Evolutionary conservation across 768 basidiomycete species (phyloP).

Genomic region (Pleurotus tuber-regium): DNA sequence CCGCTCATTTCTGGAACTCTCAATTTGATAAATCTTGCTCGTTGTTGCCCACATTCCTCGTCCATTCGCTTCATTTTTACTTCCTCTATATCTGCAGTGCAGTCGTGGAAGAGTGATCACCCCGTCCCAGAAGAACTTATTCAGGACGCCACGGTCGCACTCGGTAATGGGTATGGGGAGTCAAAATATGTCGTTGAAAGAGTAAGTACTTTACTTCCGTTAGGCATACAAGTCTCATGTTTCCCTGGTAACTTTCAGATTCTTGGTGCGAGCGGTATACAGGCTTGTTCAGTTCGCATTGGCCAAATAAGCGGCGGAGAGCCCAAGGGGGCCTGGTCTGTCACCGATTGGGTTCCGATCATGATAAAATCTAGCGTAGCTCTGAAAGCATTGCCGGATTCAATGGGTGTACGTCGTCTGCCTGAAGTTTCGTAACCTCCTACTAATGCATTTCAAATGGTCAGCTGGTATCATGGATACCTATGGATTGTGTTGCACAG

Average conservation of each 20-base stretch:
- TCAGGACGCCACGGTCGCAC: conserved; percentile 21
- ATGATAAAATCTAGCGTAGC: conserved; percentile 29
- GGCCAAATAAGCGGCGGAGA: conserved; percentile 30
- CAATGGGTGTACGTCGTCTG: conserved; percentile 19
- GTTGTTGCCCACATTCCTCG: conserved; percentile 12
- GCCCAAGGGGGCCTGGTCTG: conserved; percentile 31
- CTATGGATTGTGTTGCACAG: conserved; percentile 25
- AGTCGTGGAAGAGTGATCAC: conserved; percentile 23
- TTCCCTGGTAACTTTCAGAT: conserved; percentile 16
- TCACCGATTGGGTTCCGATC: conserved; percentile 31
- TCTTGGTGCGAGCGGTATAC: conserved; percentile 22
- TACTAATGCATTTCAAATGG: neutral
- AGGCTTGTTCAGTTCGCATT: conserved; percentile 24
- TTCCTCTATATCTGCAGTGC: conserved; percentile 26
- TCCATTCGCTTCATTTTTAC: conserved; percentile 32
- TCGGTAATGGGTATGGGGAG: conserved; percentile 34
- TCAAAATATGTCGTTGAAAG: conserved; percentile 37
- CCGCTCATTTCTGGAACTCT: conserved; percentile 38
- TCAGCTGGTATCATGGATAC: conserved; percentile 34
- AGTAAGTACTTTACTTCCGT: conserved; percentile 15
- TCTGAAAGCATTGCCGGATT: conserved; percentile 19
- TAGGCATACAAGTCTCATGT: too few species aligned
- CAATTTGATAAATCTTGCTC: conserved; percentile 38
- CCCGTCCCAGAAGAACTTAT: conserved; percentile 27
- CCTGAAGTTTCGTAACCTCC: neutral